Conservation (phyloP, 805 yeast species). For the Priceomyces haplophilus region DNA sequence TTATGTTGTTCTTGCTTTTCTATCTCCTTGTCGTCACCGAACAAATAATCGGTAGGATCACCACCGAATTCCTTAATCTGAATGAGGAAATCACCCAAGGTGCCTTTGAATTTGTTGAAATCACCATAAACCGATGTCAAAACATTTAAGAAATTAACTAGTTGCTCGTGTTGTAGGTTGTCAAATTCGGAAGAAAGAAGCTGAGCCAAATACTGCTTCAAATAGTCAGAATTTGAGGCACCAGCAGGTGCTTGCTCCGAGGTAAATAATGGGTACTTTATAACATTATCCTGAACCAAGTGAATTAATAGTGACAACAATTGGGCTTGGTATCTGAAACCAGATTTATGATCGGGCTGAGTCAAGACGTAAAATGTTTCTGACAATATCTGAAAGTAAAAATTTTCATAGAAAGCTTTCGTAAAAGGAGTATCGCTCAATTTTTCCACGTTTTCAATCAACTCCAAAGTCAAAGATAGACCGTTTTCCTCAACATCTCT, state of each 20-base stretch:
- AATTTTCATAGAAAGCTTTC: conserved; percentile 81
- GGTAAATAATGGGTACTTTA: conserved; percentile 73
- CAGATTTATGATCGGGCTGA: conserved; percentile 96
- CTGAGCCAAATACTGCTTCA: conserved; percentile 77
- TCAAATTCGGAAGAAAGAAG: conserved; percentile 90
- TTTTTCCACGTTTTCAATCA: conserved; percentile 79
- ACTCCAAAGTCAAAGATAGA: conserved; percentile 74
- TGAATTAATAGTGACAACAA: conserved; percentile 80
- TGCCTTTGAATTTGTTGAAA: conserved; percentile 71
- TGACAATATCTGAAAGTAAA: conserved; percentile 81
- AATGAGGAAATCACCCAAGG: conserved; percentile 90
- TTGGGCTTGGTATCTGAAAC: conserved; percentile 84
- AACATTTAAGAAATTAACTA: conserved; percentile 75
- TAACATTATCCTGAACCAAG: conserved; percentile 72
- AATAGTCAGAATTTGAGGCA: conserved; percentile 72
- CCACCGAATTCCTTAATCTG: conserved; percentile 97
- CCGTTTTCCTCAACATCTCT: conserved; percentile 96
- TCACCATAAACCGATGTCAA: conserved; percentile 72
- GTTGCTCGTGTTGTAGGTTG: conserved; percentile 80
- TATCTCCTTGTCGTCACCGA: conserved; percentile 86
- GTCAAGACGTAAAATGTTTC: conserved; percentile 93
- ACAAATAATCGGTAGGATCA: conserved; percentile 89
- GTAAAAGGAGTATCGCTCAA: conserved; percentile 72
- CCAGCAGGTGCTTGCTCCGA: conserved; percentile 83
- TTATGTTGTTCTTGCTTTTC: conserved; percentile 68